Evolutionary conservation across 2,329 filamentous ascomycete species (phyloP), one percentile per base, ranked within the genome.

Genomic region (Diaporthe ampelina): DNA sequence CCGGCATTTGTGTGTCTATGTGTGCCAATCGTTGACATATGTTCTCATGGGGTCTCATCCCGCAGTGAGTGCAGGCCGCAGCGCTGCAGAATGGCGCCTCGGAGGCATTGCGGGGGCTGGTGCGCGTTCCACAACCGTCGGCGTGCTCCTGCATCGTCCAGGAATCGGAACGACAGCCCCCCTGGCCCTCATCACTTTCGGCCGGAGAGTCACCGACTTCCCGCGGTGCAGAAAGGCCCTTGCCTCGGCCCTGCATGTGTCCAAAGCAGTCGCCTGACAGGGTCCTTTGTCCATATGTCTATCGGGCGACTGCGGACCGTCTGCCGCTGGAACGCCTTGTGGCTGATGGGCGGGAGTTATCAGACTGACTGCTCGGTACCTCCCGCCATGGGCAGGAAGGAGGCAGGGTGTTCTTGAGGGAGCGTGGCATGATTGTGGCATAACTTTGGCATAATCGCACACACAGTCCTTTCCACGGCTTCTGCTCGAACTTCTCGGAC

Each of bases 141-240:
- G 70, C 63, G 1, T 73, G 56, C 35, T 56, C 57, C 65, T 61
- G 70, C 48, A 59, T 57, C 65, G 40, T 37, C 43, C 70, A 72
- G 45, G 70, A 40, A 43, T 71, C 70, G 73, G 70, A 43, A 73
- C 70, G 70, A 73, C 48, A 54, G 21, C 19, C 32, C 45, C 61
- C 73, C 63, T 67, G 61, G 59, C 56, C 43, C 24, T 61, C 26
- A 29, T 61, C 45, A 54, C 57, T 57, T 67, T 75, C 70, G 63
- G 70, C 70, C 70, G 73, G 73, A 69, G 63, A 75, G 63, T 73
- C 50, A 59, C 71, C 74, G 74, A 75, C 37, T 40, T 54, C 26
- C 56, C 73, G 70, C 70, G 61, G 52, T 70, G 67, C 67, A 73
- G 57, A 29, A 48, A 40, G 37, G 50, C 67, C 58, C 59, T 63